Percentiles rank a stretch among this genome's conserved stretches.
phyloP scores from a whole-genome alignment of 192 early-diverging fungal species.

The Coemansia sp. region DNA sequence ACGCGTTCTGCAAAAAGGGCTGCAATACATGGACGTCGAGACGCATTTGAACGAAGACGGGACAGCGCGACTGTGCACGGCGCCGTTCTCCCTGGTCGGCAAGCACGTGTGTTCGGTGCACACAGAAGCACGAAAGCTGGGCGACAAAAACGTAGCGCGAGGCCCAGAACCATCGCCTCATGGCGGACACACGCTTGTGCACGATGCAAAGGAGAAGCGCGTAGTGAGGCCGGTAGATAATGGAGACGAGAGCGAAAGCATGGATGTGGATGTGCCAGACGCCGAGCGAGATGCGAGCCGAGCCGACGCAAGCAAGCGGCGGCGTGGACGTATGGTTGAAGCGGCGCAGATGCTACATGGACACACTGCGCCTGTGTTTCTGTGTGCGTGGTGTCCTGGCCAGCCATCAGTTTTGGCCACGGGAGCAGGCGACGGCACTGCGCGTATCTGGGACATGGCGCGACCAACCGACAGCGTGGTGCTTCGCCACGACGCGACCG shows the following conservation, averaged over 20 bases:
- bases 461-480: constrained; percentile 50
- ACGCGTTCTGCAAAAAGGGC: constrained; percentile 84
- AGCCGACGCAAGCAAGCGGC: background rate
- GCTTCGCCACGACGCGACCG: constrained; percentile 55
- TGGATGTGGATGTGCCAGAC: constrained; percentile 49
- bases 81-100: constrained; percentile 49
- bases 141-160: constrained; percentile 8
- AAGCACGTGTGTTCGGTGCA: constrained; percentile 50
- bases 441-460: constrained; percentile 83
- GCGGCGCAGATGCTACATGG: constrained; percentile 62
- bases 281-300: constrained; percentile 20
- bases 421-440: constrained; percentile 77
- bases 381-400: constrained; percentile 78
- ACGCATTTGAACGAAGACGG: constrained; percentile 88
- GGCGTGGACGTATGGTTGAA: constrained; percentile 20
- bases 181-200: constrained; percentile 46
- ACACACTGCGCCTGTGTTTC: constrained; percentile 71
- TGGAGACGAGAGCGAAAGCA: constrained; percentile 15
- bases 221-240: constrained; percentile 2
- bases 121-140: background rate
- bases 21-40: constrained; percentile 90
- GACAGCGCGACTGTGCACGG: constrained; percentile 51
- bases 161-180: constrained; percentile 8
- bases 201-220: constrained; percentile 26
- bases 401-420: constrained; percentile 67